Conservation (phyloP, 2,329 filamentous ascomycete genomes). For the Kalmusia sp. region DNA sequence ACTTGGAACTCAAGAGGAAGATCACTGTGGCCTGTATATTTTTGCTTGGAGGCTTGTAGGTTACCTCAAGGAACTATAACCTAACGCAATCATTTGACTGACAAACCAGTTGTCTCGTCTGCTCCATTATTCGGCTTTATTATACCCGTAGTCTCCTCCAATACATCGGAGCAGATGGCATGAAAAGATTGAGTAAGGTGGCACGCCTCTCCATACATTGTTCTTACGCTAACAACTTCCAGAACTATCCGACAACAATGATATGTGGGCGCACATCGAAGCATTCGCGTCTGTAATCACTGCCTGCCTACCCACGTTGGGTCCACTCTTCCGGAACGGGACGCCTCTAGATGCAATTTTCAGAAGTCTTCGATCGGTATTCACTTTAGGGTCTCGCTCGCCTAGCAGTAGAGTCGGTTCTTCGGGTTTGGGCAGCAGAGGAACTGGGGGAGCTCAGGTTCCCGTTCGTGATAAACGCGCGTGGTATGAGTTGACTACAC, state of each 20-base stretch:
- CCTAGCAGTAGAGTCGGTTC: not conserved
- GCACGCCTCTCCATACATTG: too few species aligned
- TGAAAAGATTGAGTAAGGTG: not conserved
- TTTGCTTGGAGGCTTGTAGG: conserved; percentile 1
- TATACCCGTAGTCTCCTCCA: not conserved
- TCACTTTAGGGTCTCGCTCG: not conserved
- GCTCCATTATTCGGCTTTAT: not conserved
- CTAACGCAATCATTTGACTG: not conserved
- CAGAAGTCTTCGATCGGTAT: not conserved
- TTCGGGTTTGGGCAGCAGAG: not conserved
- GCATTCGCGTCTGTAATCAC: conserved; percentile 6
- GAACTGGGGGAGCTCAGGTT: not conserved
- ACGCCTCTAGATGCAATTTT: not conserved
- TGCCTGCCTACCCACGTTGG: conserved; percentile 5
- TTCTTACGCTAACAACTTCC: not conserved
- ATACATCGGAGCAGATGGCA: not conserved
- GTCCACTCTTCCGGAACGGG: not conserved
- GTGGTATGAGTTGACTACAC: not conserved
- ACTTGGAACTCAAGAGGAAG: not conserved
- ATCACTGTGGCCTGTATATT: not conserved
- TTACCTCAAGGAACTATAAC: not conserved
- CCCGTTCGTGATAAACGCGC: not conserved
- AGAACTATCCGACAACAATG: conserved; percentile 1
- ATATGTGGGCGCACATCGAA: conserved; percentile 9
- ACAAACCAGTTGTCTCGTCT: conserved; percentile 2